These are phyloP conservation scores for Begonia fuchsioides DNA, from an alignment of 306 rosid genomes.

Conservation along the genomic window DNA sequence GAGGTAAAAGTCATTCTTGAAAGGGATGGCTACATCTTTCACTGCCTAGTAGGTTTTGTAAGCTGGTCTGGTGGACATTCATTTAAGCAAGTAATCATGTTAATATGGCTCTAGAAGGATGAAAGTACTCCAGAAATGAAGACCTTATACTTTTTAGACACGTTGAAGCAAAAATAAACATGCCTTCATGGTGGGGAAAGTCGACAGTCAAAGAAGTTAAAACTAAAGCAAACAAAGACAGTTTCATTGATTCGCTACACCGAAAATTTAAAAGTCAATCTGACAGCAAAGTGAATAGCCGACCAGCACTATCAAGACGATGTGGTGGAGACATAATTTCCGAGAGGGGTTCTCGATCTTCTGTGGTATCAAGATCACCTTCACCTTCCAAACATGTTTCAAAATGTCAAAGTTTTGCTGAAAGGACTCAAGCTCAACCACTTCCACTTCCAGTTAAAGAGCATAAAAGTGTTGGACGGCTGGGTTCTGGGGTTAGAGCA, in stretches of 20 bases:
- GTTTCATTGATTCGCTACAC: conserved; percentile 60
- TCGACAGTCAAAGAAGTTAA: conserved; percentile 69
- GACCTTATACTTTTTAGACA: conserved; percentile 2
- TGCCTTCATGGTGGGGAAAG: conserved; percentile 90
- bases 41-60: no score
- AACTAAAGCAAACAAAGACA: conserved; percentile 55
- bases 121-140: conserved; percentile 1
- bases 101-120: neutral
- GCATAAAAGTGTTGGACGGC: conserved; percentile 41
- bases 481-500: conserved; percentile 52
- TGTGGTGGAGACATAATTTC: conserved; percentile 52
- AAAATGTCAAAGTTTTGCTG: conserved; percentile 88
- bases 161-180: conserved; percentile 9
- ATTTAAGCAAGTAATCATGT: no score
- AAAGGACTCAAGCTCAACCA: conserved; percentile 78
- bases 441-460: conserved; percentile 75
- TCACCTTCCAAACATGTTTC: conserved; percentile 75
- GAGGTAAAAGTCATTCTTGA: neutral
- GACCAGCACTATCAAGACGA: conserved; percentile 47
- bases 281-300: conserved; percentile 45
- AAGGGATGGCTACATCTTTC: neutral
- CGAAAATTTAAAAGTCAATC: conserved; percentile 52
- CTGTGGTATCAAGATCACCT: conserved; percentile 49
- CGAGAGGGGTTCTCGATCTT: conserved; percentile 64
- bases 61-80: no score